Conservation (phyloP, 2,329 filamentous ascomycete genomes). For the Pezicula radicicola region DNA sequence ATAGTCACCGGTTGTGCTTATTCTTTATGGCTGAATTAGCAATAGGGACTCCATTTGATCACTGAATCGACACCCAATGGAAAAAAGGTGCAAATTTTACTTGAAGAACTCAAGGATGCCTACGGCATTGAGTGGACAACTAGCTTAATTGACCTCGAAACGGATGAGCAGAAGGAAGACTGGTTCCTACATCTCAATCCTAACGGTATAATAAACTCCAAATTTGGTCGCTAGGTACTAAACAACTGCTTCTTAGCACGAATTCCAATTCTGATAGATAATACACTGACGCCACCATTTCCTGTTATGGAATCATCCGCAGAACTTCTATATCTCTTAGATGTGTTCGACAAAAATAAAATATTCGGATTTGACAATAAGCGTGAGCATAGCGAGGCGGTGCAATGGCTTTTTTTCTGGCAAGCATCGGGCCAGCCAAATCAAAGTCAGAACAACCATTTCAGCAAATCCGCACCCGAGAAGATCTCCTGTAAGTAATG, state of each 20-base stretch:
- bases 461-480: conserved; percentile 40
- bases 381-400: conserved; percentile 42
- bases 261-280: conserved; percentile 49
- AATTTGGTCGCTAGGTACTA: conserved; percentile 18
- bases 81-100: conserved; percentile 48
- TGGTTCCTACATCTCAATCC: conserved; percentile 47
- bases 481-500: conserved; percentile 38
- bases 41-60: conserved; percentile 48
- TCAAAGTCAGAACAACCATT: conserved; percentile 34
- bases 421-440: conserved; percentile 41
- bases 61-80: conserved; percentile 50
- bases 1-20: too few relatives aligned
- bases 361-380: conserved; percentile 49
- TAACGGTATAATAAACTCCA: conserved; percentile 30
- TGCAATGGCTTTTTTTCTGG: conserved; percentile 56
- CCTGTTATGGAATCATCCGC: conserved; percentile 51
- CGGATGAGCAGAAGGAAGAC: conserved; percentile 54
- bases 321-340: conserved; percentile 49
- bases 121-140: conserved; percentile 48
- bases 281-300: conserved; percentile 45
- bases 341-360: conserved; percentile 44
- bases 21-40: too few relatives aligned
- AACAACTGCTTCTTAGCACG: conserved; percentile 21
- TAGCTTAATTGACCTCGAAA: conserved; percentile 45
- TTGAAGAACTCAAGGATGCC: conserved; percentile 49